Base-by-base conservation (phyloP, 1,139 yeast species). In the Suhomyces kunorum region DNA sequence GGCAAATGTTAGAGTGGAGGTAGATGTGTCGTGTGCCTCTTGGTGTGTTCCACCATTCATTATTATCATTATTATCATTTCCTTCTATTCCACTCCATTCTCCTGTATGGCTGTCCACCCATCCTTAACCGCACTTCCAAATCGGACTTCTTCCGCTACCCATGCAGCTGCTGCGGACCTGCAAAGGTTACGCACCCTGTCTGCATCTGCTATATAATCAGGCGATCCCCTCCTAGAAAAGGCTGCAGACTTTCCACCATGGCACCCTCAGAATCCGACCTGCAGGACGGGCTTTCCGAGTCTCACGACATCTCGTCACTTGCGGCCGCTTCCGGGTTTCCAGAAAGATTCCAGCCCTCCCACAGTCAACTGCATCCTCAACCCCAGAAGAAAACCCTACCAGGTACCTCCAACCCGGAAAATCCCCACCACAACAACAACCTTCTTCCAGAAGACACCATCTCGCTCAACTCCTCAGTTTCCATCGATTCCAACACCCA, bases 401-500 rank as follows among this genome's bases (percentile, higher is more conserved):
- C 28, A 6, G 15, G 9, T 6, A 5, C 15, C 22, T 16, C 31
- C 13, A 16, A 3, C 32, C 32, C 11, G 24, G 24, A 12, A 26
- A 22, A 13, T 9, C 16, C 24, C 8, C 6, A 5, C 24, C 32
- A 7, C 13, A 23, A 12, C 24, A n/a, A 1, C 32, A 12, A 8
- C 24, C 20, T 24, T 9, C 24, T 24, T 9, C 30, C 34, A 12
- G 25, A 20, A 18, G 39, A 36, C 13, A 19, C 20, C 12, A 19
- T 25, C 6, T 36, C 43, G 24, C 18, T 40, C 14, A 22, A 37
- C 23, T 40, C 44, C 11, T 37, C 44, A 8, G n/a, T 29, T 11
- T 37, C 46, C 35, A 31, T 32, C 28, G 40, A 40, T 35, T 40
- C 46, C 16, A 28, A 28, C 9, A 14, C 37, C 28, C 42, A 28